Base-by-base conservation (phyloP, 2,329 filamentous ascomycete species). In the Tricladium varicosporioides region DNA sequence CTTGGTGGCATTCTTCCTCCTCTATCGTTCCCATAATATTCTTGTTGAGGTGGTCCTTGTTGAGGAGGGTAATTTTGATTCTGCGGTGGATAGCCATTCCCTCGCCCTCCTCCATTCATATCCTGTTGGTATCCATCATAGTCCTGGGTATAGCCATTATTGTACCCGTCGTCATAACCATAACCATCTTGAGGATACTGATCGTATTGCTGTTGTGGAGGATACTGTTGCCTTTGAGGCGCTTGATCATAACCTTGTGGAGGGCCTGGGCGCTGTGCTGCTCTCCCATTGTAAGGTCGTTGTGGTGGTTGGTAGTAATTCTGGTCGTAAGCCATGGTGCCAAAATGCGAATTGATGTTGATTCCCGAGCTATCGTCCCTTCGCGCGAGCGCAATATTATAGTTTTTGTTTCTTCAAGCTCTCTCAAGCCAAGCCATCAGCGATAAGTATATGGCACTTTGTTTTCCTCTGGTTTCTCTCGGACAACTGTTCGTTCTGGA, bases 191-290 rank as follows among this genome's bases (percentile, higher is more conserved):
- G 68, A 9, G 58, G 18, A 49, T 69, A 68, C 43, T 67, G 64
- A 43, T 70, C 66, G 50, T 70, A 67, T 18, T 58, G 65, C 66
- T 96, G 92, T 60, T 90, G 89, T 64, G 80, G 79, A 49, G 75
- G 79, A 51, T 79, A 94, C 66, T 87, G 85, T 69, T 68, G 64
- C 33, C 59, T 61, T 18, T 61, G 62, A 18, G 63, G 61, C 5
- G 59, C 58, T 51, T 66, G 64, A 45, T 51, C 46, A 51, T 69
- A 67, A 19, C 57, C 60, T 51, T 68, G 68, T n/a, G 63, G 60
- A 31, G 67, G 65, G 2, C 60, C 60, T 43, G 66, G 60, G 33
- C 65, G 63, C 47, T 61, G 65, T 45, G 62, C 60, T 49, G 65
- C 66, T 52, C 61, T 56, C 22, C 66, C 67, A 57, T 67, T 65